Evolutionary conservation across 2,329 filamentous ascomycete species (phyloP).

Genomic region (Botrytis sinoallii): DNA sequence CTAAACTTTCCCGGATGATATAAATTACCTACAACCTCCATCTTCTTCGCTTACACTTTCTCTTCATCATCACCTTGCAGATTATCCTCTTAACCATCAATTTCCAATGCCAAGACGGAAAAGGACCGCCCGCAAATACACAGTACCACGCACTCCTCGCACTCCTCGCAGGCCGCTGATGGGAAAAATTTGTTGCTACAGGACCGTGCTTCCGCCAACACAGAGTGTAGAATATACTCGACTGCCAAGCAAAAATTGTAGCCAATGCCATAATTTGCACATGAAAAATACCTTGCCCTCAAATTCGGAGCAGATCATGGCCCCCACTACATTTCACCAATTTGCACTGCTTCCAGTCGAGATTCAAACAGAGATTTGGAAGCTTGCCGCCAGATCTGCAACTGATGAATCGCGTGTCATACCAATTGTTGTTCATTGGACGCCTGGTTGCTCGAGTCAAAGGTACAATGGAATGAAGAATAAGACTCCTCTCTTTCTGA

Average conservation of each 20-base stretch:
- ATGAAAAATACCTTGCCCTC: neutral
- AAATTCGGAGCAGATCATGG: neutral
- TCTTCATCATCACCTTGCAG: too few species aligned
- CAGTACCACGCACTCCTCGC: neutral
- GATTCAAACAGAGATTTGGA: neutral
- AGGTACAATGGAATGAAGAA: neutral
- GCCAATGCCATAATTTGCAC: neutral
- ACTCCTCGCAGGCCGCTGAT: neutral
- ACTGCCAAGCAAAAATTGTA: neutral
- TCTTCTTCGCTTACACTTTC: too few species aligned
- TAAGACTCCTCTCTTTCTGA: neutral
- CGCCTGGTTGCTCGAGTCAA: neutral
- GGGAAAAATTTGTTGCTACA: neutral
- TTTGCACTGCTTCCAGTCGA: neutral
- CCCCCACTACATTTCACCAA: neutral
- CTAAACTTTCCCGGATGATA: too few species aligned
- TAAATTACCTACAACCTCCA: too few species aligned
- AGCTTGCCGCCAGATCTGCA: neutral
- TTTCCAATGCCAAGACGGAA: too few species aligned
- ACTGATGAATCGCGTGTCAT: neutral
- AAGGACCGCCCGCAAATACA: neutral
- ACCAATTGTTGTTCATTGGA: neutral
- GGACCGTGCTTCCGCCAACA: neutral
- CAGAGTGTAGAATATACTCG: neutral
- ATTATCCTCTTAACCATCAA: too few species aligned